Conservation (phyloP, 2,329 filamentous ascomycete species). For the Teratosphaeria destructans region DNA sequence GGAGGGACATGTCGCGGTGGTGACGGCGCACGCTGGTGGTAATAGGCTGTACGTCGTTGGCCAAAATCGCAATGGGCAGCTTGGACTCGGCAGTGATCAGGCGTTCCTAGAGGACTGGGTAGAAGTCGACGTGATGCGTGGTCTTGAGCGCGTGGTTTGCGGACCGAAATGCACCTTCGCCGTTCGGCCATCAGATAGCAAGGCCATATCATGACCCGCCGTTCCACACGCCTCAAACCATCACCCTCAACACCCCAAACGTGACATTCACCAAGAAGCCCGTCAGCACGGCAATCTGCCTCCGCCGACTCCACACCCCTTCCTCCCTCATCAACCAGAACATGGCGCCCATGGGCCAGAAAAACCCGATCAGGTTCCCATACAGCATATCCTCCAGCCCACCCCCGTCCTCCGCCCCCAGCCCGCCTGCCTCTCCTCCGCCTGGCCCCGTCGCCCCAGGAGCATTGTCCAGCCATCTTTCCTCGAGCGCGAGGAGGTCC, state of each 20-base stretch:
- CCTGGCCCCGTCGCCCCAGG: conserved; percentile 23
- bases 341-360: conserved; percentile 82
- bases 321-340: conserved; percentile 80
- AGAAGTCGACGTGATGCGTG: conserved; percentile 6
- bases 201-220: not conserved
- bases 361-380: conserved; percentile 84
- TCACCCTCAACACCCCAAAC: conserved; percentile 59
- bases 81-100: conserved; percentile 32
- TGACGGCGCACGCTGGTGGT: conserved; percentile 36
- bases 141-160: conserved; percentile 11
- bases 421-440: conserved; percentile 31
- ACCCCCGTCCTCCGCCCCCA: conserved; percentile 43
- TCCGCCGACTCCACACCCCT: conserved; percentile 73
- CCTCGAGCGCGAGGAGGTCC: conserved; percentile 68
- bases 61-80: conserved; percentile 48
- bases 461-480: conserved; percentile 71
- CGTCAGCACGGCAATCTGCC: conserved; percentile 76
- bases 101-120: conserved; percentile 18
- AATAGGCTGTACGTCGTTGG: conserved; percentile 45
- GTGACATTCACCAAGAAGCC: conserved; percentile 71
- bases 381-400: conserved; percentile 77
- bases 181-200: not conserved
- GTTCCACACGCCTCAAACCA: conserved; percentile 25
- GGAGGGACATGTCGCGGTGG: conserved; percentile 46
- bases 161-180: conserved; percentile 17